phyloP scores from a whole-genome alignment of 306 rosid genomes.

The Inga laurina region DNA sequence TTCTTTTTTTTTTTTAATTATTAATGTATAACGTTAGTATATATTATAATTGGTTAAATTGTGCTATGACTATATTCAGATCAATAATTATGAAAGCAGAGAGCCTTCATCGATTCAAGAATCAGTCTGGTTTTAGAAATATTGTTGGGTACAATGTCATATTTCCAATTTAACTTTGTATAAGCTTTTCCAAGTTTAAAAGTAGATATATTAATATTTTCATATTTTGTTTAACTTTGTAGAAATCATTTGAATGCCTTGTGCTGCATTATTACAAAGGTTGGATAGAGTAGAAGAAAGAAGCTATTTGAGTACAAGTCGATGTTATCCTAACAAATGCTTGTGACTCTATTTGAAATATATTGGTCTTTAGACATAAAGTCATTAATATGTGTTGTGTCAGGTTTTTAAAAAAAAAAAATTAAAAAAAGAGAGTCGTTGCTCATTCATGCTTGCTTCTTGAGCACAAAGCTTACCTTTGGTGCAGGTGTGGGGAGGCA shows the following conservation, averaged over 20 bases:
- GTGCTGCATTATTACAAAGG: slow-evolving; percentile 5
- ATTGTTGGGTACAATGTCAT: neutral
- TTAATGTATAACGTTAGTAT: neutral
- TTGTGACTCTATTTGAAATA: neutral
- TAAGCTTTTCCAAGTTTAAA: neutral
- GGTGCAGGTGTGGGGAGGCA: slow-evolving; percentile 94
- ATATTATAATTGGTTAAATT: neutral
- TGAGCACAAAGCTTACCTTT: slow-evolving; percentile 18
- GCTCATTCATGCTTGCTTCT: slow-evolving; percentile 11
- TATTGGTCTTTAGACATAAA: neutral
- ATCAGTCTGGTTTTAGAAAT: neutral
- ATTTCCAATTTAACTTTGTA: neutral
- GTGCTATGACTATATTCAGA: neutral
- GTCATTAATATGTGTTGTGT: neutral
- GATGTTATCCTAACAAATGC: neutral
- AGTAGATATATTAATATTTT: neutral
- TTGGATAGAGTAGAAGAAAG: slow-evolving; percentile 19
- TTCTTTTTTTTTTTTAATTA: neutral
- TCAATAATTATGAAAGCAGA: neutral
- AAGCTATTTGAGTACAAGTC: neutral
- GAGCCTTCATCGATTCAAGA: neutral
- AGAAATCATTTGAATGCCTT: slow-evolving; percentile 7
- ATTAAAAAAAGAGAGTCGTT: neutral
- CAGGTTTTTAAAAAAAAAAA: neutral
- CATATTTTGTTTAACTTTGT: neutral